phyloP scores from a whole-genome alignment of 2,329 filamentous ascomycete genomes.

The Colletotrichum phormii region DNA sequence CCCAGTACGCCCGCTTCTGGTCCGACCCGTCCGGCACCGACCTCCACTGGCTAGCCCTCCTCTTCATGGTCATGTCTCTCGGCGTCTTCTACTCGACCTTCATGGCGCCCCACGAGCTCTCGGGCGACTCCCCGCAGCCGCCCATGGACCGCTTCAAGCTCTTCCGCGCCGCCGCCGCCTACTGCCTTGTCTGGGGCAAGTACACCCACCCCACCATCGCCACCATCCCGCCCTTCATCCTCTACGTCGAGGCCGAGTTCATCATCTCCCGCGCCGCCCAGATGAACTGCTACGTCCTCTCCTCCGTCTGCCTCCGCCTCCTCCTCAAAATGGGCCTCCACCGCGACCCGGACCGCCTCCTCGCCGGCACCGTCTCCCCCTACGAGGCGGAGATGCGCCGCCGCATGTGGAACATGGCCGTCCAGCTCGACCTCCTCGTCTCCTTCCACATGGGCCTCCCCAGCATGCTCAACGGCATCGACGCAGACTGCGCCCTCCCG shows the following conservation, averaged over 20 bases:
- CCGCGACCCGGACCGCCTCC: slow-evolving; percentile 64
- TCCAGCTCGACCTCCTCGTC: slow-evolving; percentile 72
- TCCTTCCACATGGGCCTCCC: slow-evolving; percentile 77
- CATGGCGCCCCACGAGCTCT: slow-evolving; percentile 56
- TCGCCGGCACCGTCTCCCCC: slow-evolving; percentile 58
- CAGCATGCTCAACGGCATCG: slow-evolving; percentile 71
- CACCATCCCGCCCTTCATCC: slow-evolving; percentile 62
- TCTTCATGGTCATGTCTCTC: slow-evolving; percentile 60
- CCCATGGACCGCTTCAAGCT: slow-evolving; percentile 58
- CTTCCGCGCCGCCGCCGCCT: slow-evolving; percentile 63
- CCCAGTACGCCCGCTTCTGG: slow-evolving; percentile 63
- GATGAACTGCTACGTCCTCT: slow-evolving; percentile 66
- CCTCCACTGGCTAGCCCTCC: slow-evolving; percentile 61
- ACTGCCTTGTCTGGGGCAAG: slow-evolving; percentile 62
- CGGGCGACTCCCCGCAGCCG: slow-evolving; percentile 51
- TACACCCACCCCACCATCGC: slow-evolving; percentile 61
- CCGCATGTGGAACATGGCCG: slow-evolving; percentile 64
- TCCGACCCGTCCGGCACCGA: slow-evolving; percentile 52
- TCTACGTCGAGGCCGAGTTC: slow-evolving; percentile 67
- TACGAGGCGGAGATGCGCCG: slow-evolving; percentile 67
- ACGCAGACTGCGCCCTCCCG: slow-evolving; percentile 71
- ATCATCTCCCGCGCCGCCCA: slow-evolving; percentile 62
- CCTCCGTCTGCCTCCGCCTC: slow-evolving; percentile 61
- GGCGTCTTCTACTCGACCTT: slow-evolving; percentile 59
- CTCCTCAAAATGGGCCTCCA: slow-evolving; percentile 71